Evolutionary conservation across 164 flowering plant species (phyloP).

Genomic region (Macadamia tetraphylla): DNA sequence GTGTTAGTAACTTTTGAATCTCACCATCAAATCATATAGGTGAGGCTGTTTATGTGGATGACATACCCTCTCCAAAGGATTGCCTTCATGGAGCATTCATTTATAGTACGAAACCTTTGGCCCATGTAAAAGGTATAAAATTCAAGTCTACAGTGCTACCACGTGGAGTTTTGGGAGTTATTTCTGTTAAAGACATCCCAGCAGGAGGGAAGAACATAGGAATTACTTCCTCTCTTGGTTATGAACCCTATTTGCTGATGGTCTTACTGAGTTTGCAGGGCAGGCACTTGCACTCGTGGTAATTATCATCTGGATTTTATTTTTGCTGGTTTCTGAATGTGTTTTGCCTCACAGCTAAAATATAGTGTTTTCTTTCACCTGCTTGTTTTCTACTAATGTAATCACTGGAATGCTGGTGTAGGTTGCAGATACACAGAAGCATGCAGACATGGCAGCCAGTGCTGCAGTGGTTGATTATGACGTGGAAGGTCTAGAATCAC

Average conservation of each 20-base stretch:
- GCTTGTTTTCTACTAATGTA: too few species aligned
- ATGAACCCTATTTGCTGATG: not conserved
- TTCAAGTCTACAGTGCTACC: not conserved
- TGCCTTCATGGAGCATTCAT: not conserved
- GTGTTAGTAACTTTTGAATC: not conserved
- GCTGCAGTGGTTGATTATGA: constrained; percentile 62
- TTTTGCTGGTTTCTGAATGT: too few species aligned
- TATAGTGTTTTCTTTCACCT: too few species aligned
- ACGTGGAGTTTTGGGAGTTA: not conserved
- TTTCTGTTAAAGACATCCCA: not conserved
- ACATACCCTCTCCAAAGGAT: not conserved
- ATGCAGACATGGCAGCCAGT: constrained; percentile 74
- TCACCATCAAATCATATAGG: not conserved
- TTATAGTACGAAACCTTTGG: not conserved
- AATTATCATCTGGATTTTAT: not conserved
- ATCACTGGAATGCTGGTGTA: too few species aligned
- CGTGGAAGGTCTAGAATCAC: constrained; percentile 52
- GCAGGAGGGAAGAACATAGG: not conserved
- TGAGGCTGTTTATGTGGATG: not conserved
- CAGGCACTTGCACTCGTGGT: not conserved
- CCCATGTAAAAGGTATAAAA: not conserved
- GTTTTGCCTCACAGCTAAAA: too few species aligned
- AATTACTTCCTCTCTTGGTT: not conserved
- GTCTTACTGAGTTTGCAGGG: not conserved
- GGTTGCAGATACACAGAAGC: constrained; percentile 31